phyloP scores from a whole-genome alignment of 495 filamentous ascomycete genomes.

The Aspergillus ellipticus region DNA sequence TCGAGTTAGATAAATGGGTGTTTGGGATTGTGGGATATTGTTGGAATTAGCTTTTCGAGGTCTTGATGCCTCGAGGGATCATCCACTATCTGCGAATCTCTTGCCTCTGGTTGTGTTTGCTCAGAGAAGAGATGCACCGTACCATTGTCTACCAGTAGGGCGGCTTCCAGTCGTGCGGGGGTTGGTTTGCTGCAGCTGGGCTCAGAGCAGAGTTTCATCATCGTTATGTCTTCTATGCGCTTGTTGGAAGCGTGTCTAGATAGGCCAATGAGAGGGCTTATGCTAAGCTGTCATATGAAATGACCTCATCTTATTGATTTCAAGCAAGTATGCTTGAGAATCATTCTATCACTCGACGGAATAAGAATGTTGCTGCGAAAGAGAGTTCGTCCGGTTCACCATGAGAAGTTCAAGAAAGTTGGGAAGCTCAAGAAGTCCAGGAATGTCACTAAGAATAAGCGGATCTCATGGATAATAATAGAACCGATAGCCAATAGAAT shows the following conservation, averaged over 20 bases:
- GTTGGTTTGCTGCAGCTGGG: not conserved
- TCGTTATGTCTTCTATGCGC: not conserved
- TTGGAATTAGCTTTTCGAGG: no score
- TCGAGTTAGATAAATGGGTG: no score
- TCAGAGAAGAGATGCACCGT: not conserved
- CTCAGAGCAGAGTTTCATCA: not conserved
- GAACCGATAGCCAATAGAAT: not conserved
- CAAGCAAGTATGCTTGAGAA: not conserved
- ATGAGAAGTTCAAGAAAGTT: no score
- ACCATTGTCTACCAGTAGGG: not conserved
- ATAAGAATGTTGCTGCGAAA: not conserved
- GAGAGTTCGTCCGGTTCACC: not conserved
- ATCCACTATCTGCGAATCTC: no score
- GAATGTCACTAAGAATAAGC: not conserved
- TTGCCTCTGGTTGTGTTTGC: not conserved
- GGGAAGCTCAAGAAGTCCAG: not conserved
- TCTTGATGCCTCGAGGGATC: not conserved
- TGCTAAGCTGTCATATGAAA: not conserved
- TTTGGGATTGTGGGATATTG: no score
- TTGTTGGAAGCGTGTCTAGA: no score
- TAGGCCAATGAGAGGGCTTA: not conserved
- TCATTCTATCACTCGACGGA: not conserved
- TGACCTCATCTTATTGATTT: not conserved
- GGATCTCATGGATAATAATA: not conserved
- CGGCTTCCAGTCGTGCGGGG: not conserved